Conservation (phyloP, 1,284 basidiomycete genomes). For the Meira miltonrushii region DNA sequence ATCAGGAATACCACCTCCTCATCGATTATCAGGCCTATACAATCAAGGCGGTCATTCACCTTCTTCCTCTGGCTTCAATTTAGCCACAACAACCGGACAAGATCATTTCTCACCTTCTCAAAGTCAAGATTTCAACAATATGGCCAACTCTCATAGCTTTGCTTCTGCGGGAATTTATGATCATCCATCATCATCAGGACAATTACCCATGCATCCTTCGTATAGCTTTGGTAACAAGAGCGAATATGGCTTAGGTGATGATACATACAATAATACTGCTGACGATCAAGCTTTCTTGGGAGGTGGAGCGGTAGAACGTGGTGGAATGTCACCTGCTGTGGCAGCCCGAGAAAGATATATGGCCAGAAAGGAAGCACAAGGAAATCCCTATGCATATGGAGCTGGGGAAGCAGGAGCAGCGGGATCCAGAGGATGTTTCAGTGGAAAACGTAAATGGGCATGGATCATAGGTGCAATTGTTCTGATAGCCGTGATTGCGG, state of each 20-base stretch:
- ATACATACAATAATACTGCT: not conserved
- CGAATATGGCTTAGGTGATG: not conserved
- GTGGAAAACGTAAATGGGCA: constrained; percentile 20
- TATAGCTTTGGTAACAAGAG: not conserved
- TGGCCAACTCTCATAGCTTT: constrained; percentile 5
- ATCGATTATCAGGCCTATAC: constrained; percentile 9
- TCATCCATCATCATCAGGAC: not conserved
- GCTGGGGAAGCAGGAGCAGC: constrained; percentile 12
- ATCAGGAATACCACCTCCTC: constrained; percentile 13
- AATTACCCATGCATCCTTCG: not conserved
- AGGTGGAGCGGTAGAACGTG: not conserved
- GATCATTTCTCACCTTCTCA: not conserved
- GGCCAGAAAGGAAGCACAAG: constrained; percentile 21
- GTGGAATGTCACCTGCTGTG: constrained; percentile 1
- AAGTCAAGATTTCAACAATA: constrained; percentile 1
- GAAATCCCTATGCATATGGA: not conserved
- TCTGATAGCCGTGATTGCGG: constrained; percentile 18
- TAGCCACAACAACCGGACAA: not conserved
- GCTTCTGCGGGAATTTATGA: not conserved
- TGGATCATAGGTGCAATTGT: constrained; percentile 17
- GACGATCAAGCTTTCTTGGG: constrained; percentile 1
- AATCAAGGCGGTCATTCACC: constrained; percentile 1
- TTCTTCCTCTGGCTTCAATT: constrained; percentile 1
- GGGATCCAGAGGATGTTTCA: not conserved
- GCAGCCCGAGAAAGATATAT: constrained; percentile 31